These are phyloP conservation scores for Trichoderma harzianum DNA, from an alignment of 2,329 filamentous ascomycete species.

Conservation along the genomic window DNA sequence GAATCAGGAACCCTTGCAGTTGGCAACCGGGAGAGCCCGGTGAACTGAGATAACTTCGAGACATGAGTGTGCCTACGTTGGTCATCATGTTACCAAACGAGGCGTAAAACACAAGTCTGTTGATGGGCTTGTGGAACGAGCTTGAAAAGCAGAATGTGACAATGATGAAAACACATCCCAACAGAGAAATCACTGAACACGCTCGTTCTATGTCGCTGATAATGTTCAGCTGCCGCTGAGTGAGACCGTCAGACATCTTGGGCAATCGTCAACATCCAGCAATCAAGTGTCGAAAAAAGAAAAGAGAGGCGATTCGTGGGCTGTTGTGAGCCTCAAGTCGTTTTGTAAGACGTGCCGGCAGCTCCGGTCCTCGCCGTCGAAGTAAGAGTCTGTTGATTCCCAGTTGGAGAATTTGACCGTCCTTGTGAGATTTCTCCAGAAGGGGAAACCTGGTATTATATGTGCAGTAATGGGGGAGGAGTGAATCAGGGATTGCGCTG, in stretches of 20 bases:
- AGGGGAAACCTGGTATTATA: slow-evolving; percentile 8
- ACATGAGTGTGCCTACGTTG: slow-evolving; percentile 74
- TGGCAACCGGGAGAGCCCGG: slow-evolving; percentile 57
- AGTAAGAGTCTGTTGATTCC: not conserved
- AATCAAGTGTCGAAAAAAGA: not conserved
- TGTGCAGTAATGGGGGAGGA: not conserved
- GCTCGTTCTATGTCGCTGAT: slow-evolving; percentile 64
- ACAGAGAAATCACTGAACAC: slow-evolving; percentile 66
- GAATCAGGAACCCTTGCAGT: slow-evolving; percentile 74
- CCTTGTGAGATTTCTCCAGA: not conserved
- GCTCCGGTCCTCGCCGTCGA: slow-evolving; percentile 8
- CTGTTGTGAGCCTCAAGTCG: not conserved
- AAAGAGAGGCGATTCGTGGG: not conserved
- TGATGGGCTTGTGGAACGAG: slow-evolving; percentile 81
- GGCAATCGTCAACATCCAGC: not conserved
- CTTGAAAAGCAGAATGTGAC: slow-evolving; percentile 64
- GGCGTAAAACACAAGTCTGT: slow-evolving; percentile 79
- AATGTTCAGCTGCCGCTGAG: slow-evolving; percentile 43
- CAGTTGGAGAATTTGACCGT: not conserved
- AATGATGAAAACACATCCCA: slow-evolving; percentile 70
- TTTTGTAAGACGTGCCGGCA: slow-evolving; percentile 4
- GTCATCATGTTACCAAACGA: slow-evolving; percentile 76
- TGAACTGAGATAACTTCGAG: slow-evolving; percentile 54
- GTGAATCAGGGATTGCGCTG: slow-evolving; percentile 13
- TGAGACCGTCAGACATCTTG: slow-evolving; percentile 13